Percentiles rank a stretch among this genome's conserved stretches.
These are phyloP conservation scores for Rhodocollybia butyracea DNA, from an alignment of 768 basidiomycete genomes.

Conservation along the genomic window DNA sequence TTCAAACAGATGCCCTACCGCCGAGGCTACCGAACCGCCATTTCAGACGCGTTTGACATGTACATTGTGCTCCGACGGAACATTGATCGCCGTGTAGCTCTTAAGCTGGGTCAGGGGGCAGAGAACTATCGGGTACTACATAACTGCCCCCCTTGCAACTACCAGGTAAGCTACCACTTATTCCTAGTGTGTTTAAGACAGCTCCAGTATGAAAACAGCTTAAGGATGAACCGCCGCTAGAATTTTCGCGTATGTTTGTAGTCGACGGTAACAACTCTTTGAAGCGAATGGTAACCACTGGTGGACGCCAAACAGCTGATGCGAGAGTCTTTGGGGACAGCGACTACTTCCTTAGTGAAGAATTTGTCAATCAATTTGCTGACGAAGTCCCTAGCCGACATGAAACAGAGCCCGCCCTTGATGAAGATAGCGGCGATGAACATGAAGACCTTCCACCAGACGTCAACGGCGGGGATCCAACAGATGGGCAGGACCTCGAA, in stretches of 20 bases:
- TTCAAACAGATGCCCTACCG: slow-evolving; percentile 19
- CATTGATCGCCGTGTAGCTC: slow-evolving; percentile 11
- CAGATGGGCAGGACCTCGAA: slow-evolving; percentile 9
- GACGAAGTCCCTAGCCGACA: slow-evolving; percentile 17
- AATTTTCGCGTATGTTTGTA: slow-evolving; percentile 19
- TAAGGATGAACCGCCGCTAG: slow-evolving; percentile 12
- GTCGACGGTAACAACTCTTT: slow-evolving; percentile 33
- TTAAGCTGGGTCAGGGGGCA: slow-evolving; percentile 11
- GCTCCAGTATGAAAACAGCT: not conserved
- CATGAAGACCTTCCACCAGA: slow-evolving; percentile 15
- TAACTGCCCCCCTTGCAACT: slow-evolving; percentile 7
- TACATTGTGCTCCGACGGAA: slow-evolving; percentile 19
- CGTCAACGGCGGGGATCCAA: slow-evolving; percentile 7
- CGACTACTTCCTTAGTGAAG: not conserved
- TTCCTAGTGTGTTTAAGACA: slow-evolving; percentile 5
- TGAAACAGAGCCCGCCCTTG: not conserved
- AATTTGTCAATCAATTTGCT: slow-evolving; percentile 9
- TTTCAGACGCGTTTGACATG: slow-evolving; percentile 24
- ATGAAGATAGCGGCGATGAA: too few species aligned
- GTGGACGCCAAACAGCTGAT: slow-evolving; percentile 5
- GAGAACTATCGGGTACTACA: slow-evolving; percentile 20
- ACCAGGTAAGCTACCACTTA: slow-evolving; percentile 18
- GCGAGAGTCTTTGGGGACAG: slow-evolving; percentile 12
- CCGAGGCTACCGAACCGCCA: slow-evolving; percentile 10
- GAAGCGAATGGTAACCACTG: slow-evolving; percentile 7